A percentile compares a stretch with the other conserved stretches of the same genome.
phyloP scores from a whole-genome alignment of 371 early-diverging fungal genomes.

The Actinomortierella ambigua region DNA sequence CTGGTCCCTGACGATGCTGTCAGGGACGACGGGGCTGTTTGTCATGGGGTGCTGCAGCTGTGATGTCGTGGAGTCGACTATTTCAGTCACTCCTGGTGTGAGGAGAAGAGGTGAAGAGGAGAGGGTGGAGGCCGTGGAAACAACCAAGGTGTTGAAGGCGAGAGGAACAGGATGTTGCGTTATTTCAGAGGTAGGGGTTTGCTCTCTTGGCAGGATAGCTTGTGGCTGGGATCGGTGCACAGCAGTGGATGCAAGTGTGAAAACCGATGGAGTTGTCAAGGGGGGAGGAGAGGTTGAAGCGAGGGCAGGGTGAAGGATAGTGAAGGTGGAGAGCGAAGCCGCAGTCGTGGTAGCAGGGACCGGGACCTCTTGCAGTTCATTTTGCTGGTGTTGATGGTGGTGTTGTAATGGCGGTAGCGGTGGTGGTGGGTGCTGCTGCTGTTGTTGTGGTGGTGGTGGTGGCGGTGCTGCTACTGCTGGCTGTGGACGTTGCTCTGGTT shows the following conservation, averaged over 20 bases:
- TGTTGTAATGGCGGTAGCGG: neutral
- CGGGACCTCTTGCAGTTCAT: no score
- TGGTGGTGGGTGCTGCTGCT: neutral
- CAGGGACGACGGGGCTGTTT: neutral
- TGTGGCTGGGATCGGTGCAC: constrained; percentile 13
- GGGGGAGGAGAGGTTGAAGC: constrained; percentile 9
- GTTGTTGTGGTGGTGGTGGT: neutral
- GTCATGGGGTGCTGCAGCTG: neutral
- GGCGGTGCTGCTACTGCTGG: neutral
- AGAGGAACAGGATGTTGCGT: constrained; percentile 7
- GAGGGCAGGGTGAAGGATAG: constrained; percentile 24
- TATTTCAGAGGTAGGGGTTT: constrained; percentile 1
- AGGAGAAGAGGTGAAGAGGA: neutral
- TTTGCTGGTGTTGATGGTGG: neutral
- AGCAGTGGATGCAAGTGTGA: constrained; percentile 20
- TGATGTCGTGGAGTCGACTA: neutral
- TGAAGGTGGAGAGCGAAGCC: constrained; percentile 1
- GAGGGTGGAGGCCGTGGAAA: constrained; percentile 1
- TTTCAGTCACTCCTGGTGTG: no score
- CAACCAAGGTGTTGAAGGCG: constrained; percentile 21
- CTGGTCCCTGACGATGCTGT: neutral
- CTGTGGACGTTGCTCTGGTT: neutral
- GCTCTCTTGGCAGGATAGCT: constrained; percentile 14
- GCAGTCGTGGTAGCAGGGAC: neutral
- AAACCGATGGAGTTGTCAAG: constrained; percentile 19